Percentiles rank a stretch among this genome's conserved stretches.
Evolutionary conservation across 176 grass and related monocot genomes (phyloP).

Genomic region (Aegilops longissima): DNA sequence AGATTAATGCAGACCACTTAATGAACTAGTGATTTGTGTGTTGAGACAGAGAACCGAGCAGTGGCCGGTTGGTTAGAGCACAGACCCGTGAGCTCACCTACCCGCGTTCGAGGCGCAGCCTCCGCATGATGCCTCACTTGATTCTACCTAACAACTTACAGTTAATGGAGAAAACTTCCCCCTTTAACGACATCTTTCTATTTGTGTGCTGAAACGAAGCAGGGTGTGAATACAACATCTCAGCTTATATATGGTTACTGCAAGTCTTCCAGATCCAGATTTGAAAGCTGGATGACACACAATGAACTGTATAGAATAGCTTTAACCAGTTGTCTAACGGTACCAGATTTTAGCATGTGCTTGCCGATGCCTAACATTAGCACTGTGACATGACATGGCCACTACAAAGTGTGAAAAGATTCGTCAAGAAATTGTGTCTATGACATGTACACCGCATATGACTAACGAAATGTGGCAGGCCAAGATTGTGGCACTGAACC

Average conservation of each 20-base stretch:
- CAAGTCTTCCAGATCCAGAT: neutral
- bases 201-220: neutral
- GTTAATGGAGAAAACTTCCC: neutral
- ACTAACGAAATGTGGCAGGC: neutral
- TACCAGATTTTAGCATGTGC: slow-evolving; percentile 4
- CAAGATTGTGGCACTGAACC: neutral
- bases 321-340: slow-evolving; percentile 7
- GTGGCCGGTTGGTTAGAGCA: neutral
- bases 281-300: neutral
- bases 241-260: neutral
- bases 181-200: too few relatives aligned
- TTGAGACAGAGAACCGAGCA: neutral
- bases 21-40: neutral
- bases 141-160: neutral
- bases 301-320: neutral
- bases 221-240: neutral
- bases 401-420: too few relatives aligned
- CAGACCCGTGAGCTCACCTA: neutral
- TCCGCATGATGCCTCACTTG: too few relatives aligned
- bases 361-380: too few relatives aligned
- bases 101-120: too few relatives aligned
- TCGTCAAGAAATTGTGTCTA: too few relatives aligned
- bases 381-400: too few relatives aligned
- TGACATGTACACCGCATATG: neutral
- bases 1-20: neutral